Conservation (phyloP, 805 yeast species). For the Scheffersomyces spartinae region DNA sequence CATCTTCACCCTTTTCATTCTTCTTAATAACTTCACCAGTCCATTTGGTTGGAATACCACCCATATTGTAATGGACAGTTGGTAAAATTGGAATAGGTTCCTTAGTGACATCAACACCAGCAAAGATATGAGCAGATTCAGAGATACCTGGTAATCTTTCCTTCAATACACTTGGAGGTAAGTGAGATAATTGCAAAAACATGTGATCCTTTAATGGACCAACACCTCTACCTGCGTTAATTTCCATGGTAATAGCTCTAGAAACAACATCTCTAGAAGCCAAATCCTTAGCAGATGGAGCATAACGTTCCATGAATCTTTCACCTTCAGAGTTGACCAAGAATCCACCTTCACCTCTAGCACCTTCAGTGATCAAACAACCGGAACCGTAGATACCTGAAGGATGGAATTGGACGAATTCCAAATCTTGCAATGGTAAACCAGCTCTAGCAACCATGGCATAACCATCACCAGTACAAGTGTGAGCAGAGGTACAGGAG, state of each 20-base stretch:
- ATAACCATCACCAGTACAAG: constrained; percentile 98
- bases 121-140: constrained; percentile 95
- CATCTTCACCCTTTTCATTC: constrained; percentile 82
- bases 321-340: constrained; percentile 95
- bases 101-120: constrained; percentile 98
- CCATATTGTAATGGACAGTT: constrained; percentile 99
- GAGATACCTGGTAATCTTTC: constrained; percentile 99
- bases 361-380: constrained; percentile 97
- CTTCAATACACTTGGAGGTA: constrained; percentile 82
- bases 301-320: constrained; percentile 98
- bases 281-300: constrained; percentile 96
- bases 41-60: constrained; percentile 98
- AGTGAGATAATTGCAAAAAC: constrained; percentile 84
- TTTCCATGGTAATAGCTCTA: constrained; percentile 96
- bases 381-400: constrained; percentile 99
- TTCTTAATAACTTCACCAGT: constrained; percentile 86
- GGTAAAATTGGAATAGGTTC: constrained; percentile 98
- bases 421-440: constrained; percentile 92
- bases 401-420: constrained; percentile 98
- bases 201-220: constrained; percentile 95
- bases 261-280: constrained; percentile 98
- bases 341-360: constrained; percentile 99
- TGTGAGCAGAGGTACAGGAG: constrained; percentile 98
- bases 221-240: constrained; percentile 98
- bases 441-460: constrained; percentile 99